Conservation (phyloP, 176 grass and related monocot genomes). For the Otatea glauca region DNA sequence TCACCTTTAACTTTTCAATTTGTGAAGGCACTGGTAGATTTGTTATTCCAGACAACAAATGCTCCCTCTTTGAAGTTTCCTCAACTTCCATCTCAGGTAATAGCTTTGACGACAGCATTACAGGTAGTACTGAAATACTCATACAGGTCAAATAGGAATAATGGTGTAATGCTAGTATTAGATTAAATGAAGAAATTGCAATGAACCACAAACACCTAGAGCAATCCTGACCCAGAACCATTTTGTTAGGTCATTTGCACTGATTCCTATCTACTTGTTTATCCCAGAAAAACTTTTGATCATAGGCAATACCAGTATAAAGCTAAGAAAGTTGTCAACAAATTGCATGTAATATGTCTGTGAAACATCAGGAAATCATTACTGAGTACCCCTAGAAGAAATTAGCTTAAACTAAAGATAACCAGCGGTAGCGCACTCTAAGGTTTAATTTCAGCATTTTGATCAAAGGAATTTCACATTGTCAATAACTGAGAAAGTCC, state of each 20-base stretch:
- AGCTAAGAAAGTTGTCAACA: background rate
- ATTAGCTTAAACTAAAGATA: background rate
- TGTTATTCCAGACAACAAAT: conserved; percentile 71
- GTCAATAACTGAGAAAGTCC: background rate
- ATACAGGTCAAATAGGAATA: conserved; percentile 20
- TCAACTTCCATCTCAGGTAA: conserved; percentile 87
- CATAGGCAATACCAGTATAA: background rate
- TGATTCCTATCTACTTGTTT: background rate
- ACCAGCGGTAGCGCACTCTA: background rate
- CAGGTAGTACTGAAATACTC: conserved; percentile 71
- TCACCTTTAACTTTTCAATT: conserved; percentile 92
- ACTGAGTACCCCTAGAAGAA: background rate
- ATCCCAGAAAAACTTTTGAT: background rate
- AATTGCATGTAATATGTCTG: background rate
- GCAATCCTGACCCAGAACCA: too few relatives aligned
- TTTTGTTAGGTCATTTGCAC: background rate
- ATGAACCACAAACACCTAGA: too few relatives aligned
- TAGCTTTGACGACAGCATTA: conserved; percentile 94
- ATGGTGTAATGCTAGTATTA: background rate
- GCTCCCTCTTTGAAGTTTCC: conserved; percentile 82
- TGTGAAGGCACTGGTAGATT: conserved; percentile 71
- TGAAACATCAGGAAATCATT: background rate
- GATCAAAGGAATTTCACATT: background rate
- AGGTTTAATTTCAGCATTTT: background rate
- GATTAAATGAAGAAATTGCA: conserved; percentile 21